Base-by-base conservation (phyloP, 257 asterid species). In the Paraleonurus japonicus region DNA sequence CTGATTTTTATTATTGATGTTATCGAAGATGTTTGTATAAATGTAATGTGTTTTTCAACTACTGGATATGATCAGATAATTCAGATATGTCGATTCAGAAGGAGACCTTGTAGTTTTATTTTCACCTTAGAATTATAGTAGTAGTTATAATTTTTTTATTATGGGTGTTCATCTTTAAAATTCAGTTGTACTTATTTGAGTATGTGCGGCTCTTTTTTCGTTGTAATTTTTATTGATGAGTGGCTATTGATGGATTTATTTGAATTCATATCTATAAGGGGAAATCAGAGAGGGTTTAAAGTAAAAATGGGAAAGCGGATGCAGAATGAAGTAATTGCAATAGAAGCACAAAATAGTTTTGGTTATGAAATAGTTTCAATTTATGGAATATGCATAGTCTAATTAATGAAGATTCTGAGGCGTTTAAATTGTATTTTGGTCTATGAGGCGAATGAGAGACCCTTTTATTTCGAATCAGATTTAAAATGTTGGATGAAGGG, bases 301-400 rank as follows among this genome's bases (percentile, higher is more conserved):
- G 57, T 54, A 16, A 61, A 65, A 35, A 35, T 51, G 61, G 50
- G 33, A 41, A 41, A 41, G n/a, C n/a, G n/a, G 11, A 61, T 47
- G 50, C 55, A 27, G 60, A 64, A 17, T 61, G 74, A 47, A 70
- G 69, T 33, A 24, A 69, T 61, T 74, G 53, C n/a, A 41, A 41
- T 41, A 11, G 41, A 7, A 57, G 19, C 2, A 48, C 37, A 58
- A 50, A 24, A 1, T 15, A 33, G 9, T 28, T 61, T 47, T 55
- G 17, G 1, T 55, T 22, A 55, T 37, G 24, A 78, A 50, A 32
- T 63, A 24, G 54, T 70, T 51, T 41, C 61, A 59, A 35, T 30
- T 64, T 23, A 12, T n/a, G 65, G 37, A 48, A 23, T 7, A 7
- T 50, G 0, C 16, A 20, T 20, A 20, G 47, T 47, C 20, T 43